These are phyloP conservation scores for Fusarium praegraminearum DNA, from an alignment of 2,329 filamentous ascomycete genomes.

Conservation along the genomic window DNA sequence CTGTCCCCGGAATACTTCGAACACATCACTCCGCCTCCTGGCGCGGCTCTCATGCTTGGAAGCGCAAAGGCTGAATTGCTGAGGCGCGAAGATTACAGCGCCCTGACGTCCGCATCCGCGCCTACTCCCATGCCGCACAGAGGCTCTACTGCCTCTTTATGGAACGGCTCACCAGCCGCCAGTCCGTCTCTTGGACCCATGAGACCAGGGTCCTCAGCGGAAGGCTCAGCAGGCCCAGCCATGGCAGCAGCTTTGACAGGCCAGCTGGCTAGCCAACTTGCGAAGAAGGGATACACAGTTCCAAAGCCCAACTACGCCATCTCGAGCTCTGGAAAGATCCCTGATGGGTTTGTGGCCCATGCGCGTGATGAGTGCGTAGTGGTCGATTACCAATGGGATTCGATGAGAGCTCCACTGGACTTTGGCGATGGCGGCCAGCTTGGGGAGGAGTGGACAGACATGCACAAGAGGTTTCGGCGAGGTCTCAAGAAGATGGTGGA, in stretches of 20 bases:
- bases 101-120: slow-evolving; percentile 52
- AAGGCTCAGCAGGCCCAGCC: slow-evolving; percentile 48
- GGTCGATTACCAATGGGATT: slow-evolving; percentile 97
- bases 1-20: slow-evolving; percentile 94
- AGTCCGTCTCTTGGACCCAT: slow-evolving; percentile 43
- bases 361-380: slow-evolving; percentile 86
- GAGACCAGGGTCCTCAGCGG: slow-evolving; percentile 40
- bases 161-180: slow-evolving; percentile 50
- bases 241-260: slow-evolving; percentile 54
- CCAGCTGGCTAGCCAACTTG: slow-evolving; percentile 41
- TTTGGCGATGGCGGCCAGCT: slow-evolving; percentile 92
- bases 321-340: slow-evolving; percentile 83
- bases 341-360: slow-evolving; percentile 88
- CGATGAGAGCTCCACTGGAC: slow-evolving; percentile 78
- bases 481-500: slow-evolving; percentile 83
- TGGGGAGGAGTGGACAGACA: slow-evolving; percentile 94
- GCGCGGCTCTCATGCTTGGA: slow-evolving; percentile 87
- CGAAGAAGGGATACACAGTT: slow-evolving; percentile 71
- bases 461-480: slow-evolving; percentile 90
- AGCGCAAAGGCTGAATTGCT: slow-evolving; percentile 89
- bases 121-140: slow-evolving; percentile 34
- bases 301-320: slow-evolving; percentile 87
- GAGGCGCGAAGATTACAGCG: slow-evolving; percentile 76
- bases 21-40: slow-evolving; percentile 87
- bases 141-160: slow-evolving; percentile 48